These are phyloP conservation scores for Cystobasidium tubakii DNA, from an alignment of 768 basidiomycete species.

Conservation along the genomic window DNA sequence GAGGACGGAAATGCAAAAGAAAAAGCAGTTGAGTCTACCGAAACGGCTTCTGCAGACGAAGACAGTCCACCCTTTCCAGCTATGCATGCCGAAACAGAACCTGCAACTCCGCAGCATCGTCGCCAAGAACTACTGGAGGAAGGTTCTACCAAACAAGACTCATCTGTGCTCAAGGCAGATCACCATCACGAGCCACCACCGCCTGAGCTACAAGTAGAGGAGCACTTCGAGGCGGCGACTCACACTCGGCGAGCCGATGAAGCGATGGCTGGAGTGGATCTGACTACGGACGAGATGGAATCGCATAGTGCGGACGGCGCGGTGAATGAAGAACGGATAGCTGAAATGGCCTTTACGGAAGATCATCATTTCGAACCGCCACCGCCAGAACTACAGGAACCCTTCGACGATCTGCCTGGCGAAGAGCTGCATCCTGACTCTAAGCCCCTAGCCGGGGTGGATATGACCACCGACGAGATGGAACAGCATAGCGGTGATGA, in stretches of 20 bases:
- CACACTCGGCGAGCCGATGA: background rate
- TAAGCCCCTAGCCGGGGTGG: background rate
- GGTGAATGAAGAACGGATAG: background rate
- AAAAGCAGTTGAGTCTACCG: too few relatives aligned
- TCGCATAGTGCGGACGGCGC: background rate
- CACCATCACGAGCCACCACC: conserved; percentile 16
- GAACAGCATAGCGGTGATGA: background rate
- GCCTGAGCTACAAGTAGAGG: background rate
- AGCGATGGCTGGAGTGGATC: background rate
- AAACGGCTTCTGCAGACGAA: too few relatives aligned
- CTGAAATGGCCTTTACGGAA: background rate
- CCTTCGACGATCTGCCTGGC: background rate
- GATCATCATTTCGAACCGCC: conserved; percentile 12
- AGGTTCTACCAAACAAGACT: too few relatives aligned
- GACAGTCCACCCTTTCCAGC: too few relatives aligned
- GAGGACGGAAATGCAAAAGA: too few relatives aligned
- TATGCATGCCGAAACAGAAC: too few relatives aligned
- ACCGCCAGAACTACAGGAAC: background rate
- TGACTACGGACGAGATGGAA: conserved; percentile 13
- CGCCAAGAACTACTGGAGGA: too few relatives aligned
- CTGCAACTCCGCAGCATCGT: too few relatives aligned
- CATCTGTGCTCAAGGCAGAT: background rate
- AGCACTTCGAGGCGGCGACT: background rate
- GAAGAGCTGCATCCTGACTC: background rate
- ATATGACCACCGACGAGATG: conserved; percentile 9